Evolutionary conservation across 352 stramenopile species (phyloP), one percentile per base, ranked within the genome.

Genomic region (Globisporangium parvum): DNA sequence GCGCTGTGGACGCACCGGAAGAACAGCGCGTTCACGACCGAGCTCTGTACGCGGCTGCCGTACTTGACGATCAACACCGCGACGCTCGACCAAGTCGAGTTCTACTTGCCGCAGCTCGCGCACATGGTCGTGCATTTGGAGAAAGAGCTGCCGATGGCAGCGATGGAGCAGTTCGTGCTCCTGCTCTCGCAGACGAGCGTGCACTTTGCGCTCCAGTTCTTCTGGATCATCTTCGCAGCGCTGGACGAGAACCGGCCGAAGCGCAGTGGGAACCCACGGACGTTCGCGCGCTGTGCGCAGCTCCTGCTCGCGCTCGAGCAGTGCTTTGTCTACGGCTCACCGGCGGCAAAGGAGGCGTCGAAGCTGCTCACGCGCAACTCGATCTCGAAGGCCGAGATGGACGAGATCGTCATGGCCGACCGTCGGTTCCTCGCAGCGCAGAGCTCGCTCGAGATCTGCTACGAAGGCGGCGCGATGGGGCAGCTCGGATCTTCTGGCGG

Each of bases 41-140:
- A 85, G 49, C 59, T 93, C 26, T 91, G 83, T 45, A 59, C 76
- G 9, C 76, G 80, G 10, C 68, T 93, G 31, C 67, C 70, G 28
- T 70, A 70, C 9, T 63, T 88, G 53, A 67, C 58, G 18, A 68
- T 88, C 46, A 79, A 61, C 14, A 70, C 68, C 26, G 48, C 71
- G 24, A 83, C 74, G 50, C 58, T 93, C 51, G 80, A 93, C 46
- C 74, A 93, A 51, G 78, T 85, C 20, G 83, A 93, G 51, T 88
- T 93, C 60, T 91, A 85, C 51, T 59, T 93, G 12, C 83, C 83
- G 3, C 83, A 93, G 62, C 71, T 93, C 28, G 77, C 80, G 10
- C 83, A 93, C 67, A 91, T 93, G 80, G 77, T 91, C 14, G 72
- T 93, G 48, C 80, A 93, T 54, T 62, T 93, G 6, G 83, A 93